Percentiles rank a stretch among this genome's conserved stretches.
Conservation (phyloP, 106 monocot species). For the Alisma plantagoaquatica region DNA sequence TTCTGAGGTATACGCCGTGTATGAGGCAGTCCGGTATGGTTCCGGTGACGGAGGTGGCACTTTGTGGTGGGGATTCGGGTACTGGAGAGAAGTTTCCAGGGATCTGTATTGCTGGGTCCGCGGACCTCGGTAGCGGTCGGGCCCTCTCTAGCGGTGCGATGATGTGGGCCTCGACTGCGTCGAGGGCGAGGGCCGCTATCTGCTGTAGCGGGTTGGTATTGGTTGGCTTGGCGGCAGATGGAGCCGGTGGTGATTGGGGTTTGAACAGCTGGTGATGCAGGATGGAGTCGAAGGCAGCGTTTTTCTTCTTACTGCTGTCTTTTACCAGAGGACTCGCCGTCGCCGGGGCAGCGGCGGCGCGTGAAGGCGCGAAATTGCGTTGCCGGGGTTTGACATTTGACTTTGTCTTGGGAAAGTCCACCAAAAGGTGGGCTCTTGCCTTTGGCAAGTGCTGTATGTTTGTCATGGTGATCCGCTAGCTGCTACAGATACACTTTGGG, state of each 20-base stretch:
- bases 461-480: too few species aligned
- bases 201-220: background rate
- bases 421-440: too few species aligned
- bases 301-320: too few species aligned
- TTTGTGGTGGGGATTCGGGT: conserved; percentile 1
- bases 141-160: background rate
- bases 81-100: conserved; percentile 42
- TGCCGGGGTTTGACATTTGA: too few species aligned
- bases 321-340: too few species aligned
- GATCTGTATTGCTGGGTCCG: conserved; percentile 27
- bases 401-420: too few species aligned
- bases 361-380: too few species aligned
- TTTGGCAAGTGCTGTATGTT: too few species aligned
- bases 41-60: conserved; percentile 9
- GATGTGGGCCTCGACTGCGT: background rate
- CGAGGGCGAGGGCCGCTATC: background rate
- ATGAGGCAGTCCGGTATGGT: conserved; percentile 7
- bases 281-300: too few species aligned
- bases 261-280: too few species aligned
- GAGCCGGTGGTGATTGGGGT: background rate
- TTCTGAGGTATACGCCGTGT: conserved; percentile 23
- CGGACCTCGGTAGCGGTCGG: background rate
- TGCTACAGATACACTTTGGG: too few species aligned
- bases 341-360: too few species aligned
- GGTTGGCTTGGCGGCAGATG: background rate